Evolutionary conservation across 164 flowering plant genomes (phyloP), one percentile per base, ranked within the genome.

Genomic region (Aristolochia fimbriata): DNA sequence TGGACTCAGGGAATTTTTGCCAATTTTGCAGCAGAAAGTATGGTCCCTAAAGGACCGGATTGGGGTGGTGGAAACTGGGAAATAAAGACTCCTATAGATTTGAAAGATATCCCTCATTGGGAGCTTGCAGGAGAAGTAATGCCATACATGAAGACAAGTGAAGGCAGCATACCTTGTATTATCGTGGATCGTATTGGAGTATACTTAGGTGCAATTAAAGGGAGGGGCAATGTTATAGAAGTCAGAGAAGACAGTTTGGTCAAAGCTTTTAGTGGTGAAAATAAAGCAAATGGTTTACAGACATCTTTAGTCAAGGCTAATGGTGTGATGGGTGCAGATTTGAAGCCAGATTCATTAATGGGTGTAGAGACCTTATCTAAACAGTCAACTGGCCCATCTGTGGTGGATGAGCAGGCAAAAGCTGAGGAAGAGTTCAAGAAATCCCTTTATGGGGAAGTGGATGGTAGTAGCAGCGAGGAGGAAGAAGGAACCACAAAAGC

Each of bases 21-120:
- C 52, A 91, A 94, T 60, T 91, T 91, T 80, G 97, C 99, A 61
- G 99, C 99, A 49, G 99, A 94, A 79, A 94, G 96, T 65, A 83
- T 94, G 99, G 87, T 91, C 62, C 99, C 99, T 12, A 91, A 94
- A 71, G 99, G 99, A 51, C 81, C 93, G 48, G 99, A 94, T 75
- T 94, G 99, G 99, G 99, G 97, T 64, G 99, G 99, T 64, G 99
- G 96, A 27, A 91, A 94, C 81, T 94, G 99, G 99, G 99, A 94
- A 67, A 91, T 94, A 68, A 94, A 91, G 72, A 94, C 97, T 41
- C 93, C 95, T 4, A 76, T 73, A 51, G 78, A 73, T 62, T 55
- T 79, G 66, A 94, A 94, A 77, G 77, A 61, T 65, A 87, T 88
- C 69, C 96, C 97, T 63, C 91, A 88, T 69, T 94, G 99, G 99